Evolutionary conservation across 2,329 filamentous ascomycete species (phyloP), one percentile per base, ranked within the genome.

Genomic region (Phoma sp.): DNA sequence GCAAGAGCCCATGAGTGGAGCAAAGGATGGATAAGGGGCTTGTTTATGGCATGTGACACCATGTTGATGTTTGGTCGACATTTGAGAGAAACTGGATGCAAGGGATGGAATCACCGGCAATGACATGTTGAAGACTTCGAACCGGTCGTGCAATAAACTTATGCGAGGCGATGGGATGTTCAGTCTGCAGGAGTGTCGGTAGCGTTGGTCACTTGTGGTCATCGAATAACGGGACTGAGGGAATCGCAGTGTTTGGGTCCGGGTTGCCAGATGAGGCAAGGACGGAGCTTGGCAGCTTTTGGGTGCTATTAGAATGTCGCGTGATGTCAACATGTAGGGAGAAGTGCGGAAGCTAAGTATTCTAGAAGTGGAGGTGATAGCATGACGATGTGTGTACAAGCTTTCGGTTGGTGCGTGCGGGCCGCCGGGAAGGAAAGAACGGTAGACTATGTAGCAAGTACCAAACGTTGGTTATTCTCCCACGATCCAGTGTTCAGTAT

Each of bases 31-130:
- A 15, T 18, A 40, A 20, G n/a, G 34, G n/a, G 18, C 17, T 42
- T 47, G 32, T 38, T 53, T 47, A 33, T 53, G 42, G 25, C 43
- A 47, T 32, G 43, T 42, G 43, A 47, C 37, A 32, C 7, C 11
- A 25, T 17, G 20, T 21, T 37, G 43, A 33, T 39, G 28, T 36
- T 53, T 33, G 14, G 18, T 25, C 23, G 43, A 12, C 25, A 39
- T 26, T 17, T 20, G 42, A 23, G 43, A 14, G 21, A 28, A 29
- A 12, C 14, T 3, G 34, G 17, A 42, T 40, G 42, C 42, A 32
- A 45, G 20, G 48, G 32, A n/a, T 37, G 34, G 17, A 11, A 20
- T 36, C 5, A 26, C 17, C 15, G 20, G 5, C 25, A 29, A 36
- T 29, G 42, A 47, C 42, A 46, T 47, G 3, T 29, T 42, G 12